Conservation (phyloP, 2,329 filamentous ascomycete genomes). For the Colletotrichum orchidophilum region DNA sequence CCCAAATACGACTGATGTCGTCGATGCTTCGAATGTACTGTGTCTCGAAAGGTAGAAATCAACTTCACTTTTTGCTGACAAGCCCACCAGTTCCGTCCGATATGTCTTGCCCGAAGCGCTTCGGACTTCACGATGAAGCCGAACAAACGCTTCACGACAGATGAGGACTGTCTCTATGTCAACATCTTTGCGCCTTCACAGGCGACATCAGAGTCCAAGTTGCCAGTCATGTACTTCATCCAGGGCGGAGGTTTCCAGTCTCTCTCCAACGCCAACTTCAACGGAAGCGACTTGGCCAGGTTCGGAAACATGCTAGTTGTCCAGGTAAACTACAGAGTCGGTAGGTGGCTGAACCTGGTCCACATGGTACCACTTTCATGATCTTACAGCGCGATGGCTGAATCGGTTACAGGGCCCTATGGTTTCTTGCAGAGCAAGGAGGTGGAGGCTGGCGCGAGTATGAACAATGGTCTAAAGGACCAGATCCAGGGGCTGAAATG, state of each 20-base stretch:
- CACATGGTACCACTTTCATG: not conserved
- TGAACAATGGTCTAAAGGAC: constrained; percentile 77
- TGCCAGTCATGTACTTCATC: constrained; percentile 71
- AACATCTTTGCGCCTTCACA: constrained; percentile 69
- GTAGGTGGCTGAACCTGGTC: not conserved
- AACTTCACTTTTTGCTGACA: not conserved
- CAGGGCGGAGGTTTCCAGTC: constrained; percentile 70
- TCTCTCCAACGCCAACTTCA: constrained; percentile 49
- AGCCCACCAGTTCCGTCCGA: constrained; percentile 15
- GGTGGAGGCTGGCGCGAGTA: constrained; percentile 49
- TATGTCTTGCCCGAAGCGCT: constrained; percentile 27
- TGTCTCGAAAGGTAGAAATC: no score
- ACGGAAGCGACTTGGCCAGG: constrained; percentile 40
- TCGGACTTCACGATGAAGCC: constrained; percentile 37
- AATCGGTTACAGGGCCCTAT: constrained; percentile 56
- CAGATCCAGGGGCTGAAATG: constrained; percentile 75
- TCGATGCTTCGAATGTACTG: constrained; percentile 9
- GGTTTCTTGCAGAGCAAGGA: constrained; percentile 74
- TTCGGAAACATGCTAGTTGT: constrained; percentile 68
- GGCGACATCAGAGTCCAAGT: constrained; percentile 57
- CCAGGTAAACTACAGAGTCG: constrained; percentile 80
- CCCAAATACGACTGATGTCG: constrained; percentile 8
- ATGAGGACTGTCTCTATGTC: constrained; percentile 76
- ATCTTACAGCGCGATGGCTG: not conserved
- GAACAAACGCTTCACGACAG: constrained; percentile 39